Conservation (phyloP, 768 basidiomycete genomes). For the Tylopilus plumbeoviolaceoides region DNA sequence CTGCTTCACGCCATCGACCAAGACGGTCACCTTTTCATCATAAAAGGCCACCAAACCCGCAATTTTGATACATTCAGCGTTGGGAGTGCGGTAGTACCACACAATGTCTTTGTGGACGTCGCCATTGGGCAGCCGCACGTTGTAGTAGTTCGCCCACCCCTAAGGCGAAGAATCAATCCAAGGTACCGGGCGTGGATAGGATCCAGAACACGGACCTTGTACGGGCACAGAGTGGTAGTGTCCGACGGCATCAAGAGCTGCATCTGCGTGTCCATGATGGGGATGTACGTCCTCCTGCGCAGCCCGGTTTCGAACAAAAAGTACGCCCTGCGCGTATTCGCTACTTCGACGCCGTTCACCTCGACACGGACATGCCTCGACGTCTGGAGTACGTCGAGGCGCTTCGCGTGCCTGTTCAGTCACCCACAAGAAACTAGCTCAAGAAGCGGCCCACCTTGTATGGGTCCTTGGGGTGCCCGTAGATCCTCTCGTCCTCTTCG, state of each 20-base stretch:
- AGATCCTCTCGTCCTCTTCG: slow-evolving; percentile 63
- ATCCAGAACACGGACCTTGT: slow-evolving; percentile 47
- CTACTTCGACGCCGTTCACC: slow-evolving; percentile 58
- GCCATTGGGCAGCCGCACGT: slow-evolving; percentile 44
- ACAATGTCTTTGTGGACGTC: slow-evolving; percentile 46
- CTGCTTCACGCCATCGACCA: slow-evolving; percentile 56
- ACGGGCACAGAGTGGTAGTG: slow-evolving; percentile 50
- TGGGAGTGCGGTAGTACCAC: slow-evolving; percentile 62
- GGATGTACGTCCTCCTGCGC: slow-evolving; percentile 57
- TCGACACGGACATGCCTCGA: slow-evolving; percentile 60
- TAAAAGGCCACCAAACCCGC: slow-evolving; percentile 55
- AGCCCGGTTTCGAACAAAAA: slow-evolving; percentile 58
- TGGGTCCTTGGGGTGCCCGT: slow-evolving; percentile 60
- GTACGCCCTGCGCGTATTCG: slow-evolving; percentile 50
- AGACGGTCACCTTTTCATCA: slow-evolving; percentile 66
- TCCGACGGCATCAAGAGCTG: slow-evolving; percentile 48
- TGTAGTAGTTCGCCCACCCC: slow-evolving; percentile 59
- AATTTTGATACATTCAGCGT: slow-evolving; percentile 46
- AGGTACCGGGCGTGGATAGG: neutral
- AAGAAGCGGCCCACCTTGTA: slow-evolving; percentile 51
- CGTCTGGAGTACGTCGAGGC: slow-evolving; percentile 56
- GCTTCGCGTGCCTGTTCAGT: slow-evolving; percentile 31
- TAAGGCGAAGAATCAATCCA: slow-evolving; percentile 21
- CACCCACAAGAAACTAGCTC: no score
- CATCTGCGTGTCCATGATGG: slow-evolving; percentile 49